phyloP scores from a whole-genome alignment of 192 early-diverging fungal genomes.

The Entrophospora sp. region DNA sequence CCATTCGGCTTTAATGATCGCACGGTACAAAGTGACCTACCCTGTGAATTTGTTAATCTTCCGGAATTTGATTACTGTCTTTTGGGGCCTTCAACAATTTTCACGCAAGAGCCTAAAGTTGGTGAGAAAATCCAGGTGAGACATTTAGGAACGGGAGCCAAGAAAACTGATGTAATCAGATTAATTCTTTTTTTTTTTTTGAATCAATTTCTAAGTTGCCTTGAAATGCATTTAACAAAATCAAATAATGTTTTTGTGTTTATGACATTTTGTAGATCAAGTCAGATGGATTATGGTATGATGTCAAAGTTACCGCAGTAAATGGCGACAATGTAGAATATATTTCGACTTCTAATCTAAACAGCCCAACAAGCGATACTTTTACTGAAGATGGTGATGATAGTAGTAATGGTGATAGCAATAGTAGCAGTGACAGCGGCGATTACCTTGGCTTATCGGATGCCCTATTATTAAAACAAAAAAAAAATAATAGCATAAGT shows the following conservation, averaged over 20 bases:
- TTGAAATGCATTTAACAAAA: too few species aligned
- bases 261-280: too few species aligned
- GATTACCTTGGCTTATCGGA: background rate
- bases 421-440: too few species aligned
- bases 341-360: background rate
- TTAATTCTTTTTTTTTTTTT: too few species aligned
- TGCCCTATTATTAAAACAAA: background rate
- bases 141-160: background rate
- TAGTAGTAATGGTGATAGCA: too few species aligned
- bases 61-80: conserved; percentile 1
- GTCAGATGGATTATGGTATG: conserved; percentile 5
- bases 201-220: too few species aligned
- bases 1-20: background rate
- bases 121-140: conserved; percentile 18
- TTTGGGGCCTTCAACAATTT: conserved; percentile 8
- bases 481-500: background rate
- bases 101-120: conserved; percentile 15
- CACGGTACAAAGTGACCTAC: background rate
- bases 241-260: too few species aligned
- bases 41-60: background rate
- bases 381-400: background rate
- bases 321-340: conserved; percentile 5
- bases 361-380: background rate
- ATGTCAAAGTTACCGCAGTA: conserved; percentile 12
- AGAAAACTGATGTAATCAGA: too few species aligned